A percentile compares a stretch with the other conserved stretches of the same genome.
phyloP scores from a whole-genome alignment of 164 flowering plant species.

The Vitis cinerea region DNA sequence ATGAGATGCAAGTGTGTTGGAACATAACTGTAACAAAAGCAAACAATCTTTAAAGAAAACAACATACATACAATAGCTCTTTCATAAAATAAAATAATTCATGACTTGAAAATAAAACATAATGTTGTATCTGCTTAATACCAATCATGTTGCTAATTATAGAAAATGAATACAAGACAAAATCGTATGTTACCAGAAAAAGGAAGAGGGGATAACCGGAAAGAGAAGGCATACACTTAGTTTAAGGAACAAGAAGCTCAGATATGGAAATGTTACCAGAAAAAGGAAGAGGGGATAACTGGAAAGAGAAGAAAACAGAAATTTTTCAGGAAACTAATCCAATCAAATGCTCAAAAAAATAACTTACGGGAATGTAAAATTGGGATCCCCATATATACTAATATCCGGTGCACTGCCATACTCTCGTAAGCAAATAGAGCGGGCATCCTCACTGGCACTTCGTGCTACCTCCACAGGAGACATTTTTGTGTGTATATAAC shows the following conservation, averaged over 20 bases:
- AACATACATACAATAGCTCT: not conserved
- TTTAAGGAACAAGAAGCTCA: not conserved
- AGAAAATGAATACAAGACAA: not conserved
- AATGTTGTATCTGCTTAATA: too few relatives aligned
- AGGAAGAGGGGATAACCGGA: too few relatives aligned
- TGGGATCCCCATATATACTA: constrained; percentile 80
- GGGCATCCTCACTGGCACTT: constrained; percentile 91
- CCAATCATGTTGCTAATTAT: not conserved
- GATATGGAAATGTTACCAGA: not conserved
- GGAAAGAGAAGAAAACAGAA: constrained; percentile 2
- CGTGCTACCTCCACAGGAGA: constrained; percentile 80
- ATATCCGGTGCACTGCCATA: constrained; percentile 91
- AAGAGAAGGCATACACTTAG: not conserved
- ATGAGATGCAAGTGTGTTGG: constrained; percentile 93
- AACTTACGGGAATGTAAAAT: constrained; percentile 85
- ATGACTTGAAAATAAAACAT: too few relatives aligned
- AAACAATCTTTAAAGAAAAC: not conserved
- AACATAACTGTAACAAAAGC: constrained; percentile 60
- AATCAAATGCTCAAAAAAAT: not conserved
- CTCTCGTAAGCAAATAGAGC: constrained; percentile 67
- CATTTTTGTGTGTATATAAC: constrained; percentile 84
- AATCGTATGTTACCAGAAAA: too few relatives aligned
- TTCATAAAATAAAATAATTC: not conserved
- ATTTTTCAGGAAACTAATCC: not conserved
- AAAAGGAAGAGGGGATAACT: not conserved